Evolutionary conservation across 768 basidiomycete species (phyloP).

Genomic region (Hebeloma cylindrosporum): DNA sequence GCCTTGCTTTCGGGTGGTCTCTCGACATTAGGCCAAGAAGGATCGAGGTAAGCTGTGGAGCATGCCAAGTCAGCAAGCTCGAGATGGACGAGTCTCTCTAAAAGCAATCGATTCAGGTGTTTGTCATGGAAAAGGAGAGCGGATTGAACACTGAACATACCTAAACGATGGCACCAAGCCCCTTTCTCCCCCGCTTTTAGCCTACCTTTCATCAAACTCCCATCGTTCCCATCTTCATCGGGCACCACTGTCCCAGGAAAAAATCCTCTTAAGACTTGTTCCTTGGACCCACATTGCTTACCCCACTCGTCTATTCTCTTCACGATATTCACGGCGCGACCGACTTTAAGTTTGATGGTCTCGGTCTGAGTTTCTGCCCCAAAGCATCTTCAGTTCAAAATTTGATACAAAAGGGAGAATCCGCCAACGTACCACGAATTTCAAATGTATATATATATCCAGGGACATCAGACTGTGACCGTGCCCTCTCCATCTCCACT

Average conservation of each 20-base stretch:
- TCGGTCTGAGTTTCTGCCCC: slow-evolving; percentile 23
- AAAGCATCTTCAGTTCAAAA: background rate
- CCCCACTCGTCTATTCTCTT: slow-evolving; percentile 79
- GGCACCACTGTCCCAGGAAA: slow-evolving; percentile 60
- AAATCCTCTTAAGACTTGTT: slow-evolving; percentile 70
- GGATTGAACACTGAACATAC: slow-evolving; percentile 25
- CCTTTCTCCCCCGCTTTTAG: slow-evolving; percentile 62
- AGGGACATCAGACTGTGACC: slow-evolving; percentile 55
- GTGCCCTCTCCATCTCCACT: slow-evolving; percentile 48
- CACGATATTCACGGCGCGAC: slow-evolving; percentile 69
- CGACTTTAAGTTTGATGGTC: slow-evolving; percentile 72
- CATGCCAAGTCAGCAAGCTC: slow-evolving; percentile 71
- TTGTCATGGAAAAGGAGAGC: background rate
- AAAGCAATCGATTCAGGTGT: background rate
- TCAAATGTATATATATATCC: slow-evolving; percentile 87
- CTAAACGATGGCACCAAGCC: slow-evolving; percentile 67
- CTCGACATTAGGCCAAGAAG: slow-evolving; percentile 41
- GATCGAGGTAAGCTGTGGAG: slow-evolving; percentile 58
- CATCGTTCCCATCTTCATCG: slow-evolving; percentile 35
- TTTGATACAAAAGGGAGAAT: background rate
- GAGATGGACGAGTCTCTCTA: slow-evolving; percentile 76
- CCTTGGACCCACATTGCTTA: slow-evolving; percentile 78
- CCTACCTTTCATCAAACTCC: slow-evolving; percentile 63
- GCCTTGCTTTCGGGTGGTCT: slow-evolving; percentile 22
- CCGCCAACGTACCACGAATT: slow-evolving; percentile 56